Percentiles rank a stretch among this genome's conserved stretches.
These are phyloP conservation scores for Platanthera guangdongensis DNA, from an alignment of 106 monocot genomes.

Conservation along the genomic window DNA sequence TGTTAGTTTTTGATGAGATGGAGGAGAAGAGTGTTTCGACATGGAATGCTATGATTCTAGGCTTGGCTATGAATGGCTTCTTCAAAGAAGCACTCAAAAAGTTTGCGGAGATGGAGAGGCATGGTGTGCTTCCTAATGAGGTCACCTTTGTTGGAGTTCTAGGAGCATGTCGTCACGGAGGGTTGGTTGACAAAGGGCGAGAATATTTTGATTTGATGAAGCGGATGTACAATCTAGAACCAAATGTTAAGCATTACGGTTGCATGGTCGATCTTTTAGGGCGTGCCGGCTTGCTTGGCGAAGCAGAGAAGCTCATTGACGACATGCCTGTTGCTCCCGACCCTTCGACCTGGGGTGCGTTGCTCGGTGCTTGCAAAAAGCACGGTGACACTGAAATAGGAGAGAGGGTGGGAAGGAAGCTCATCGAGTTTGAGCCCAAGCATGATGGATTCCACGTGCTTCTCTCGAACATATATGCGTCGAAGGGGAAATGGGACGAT, in stretches of 20 bases:
- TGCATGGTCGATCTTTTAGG: conserved; percentile 62
- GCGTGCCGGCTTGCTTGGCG: conserved; percentile 41
- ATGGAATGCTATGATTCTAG: conserved; percentile 84
- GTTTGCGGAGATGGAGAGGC: conserved; percentile 63
- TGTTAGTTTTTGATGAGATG: conserved; percentile 51
- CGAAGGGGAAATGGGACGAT: conserved; percentile 40
- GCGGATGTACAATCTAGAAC: conserved; percentile 27
- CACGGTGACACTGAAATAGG: conserved; percentile 37
- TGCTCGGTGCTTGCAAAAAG: conserved; percentile 50
- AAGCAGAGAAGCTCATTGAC: conserved; percentile 39
- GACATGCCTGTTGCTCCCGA: conserved; percentile 47
- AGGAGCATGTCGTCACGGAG: conserved; percentile 72
- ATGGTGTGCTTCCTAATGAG: conserved; percentile 66
- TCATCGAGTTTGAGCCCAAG: conserved; percentile 39
- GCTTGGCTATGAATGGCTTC: conserved; percentile 75
- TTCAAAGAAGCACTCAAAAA: conserved; percentile 42
- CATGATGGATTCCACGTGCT: conserved; percentile 57
- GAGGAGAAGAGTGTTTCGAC: conserved; percentile 44
- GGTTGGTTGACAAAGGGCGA: conserved; percentile 66
- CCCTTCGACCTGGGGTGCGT: conserved; percentile 51
- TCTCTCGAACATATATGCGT: conserved; percentile 46
- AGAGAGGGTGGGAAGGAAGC: conserved; percentile 39
- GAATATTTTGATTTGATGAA: conserved; percentile 54
- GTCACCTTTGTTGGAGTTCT: conserved; percentile 84
- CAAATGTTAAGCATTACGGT: conserved; percentile 47